A percentile compares a stretch with the other conserved stretches of the same genome.
These are phyloP conservation scores for Mucor mucedo DNA, from an alignment of 371 early-diverging fungal species.

Conservation along the genomic window DNA sequence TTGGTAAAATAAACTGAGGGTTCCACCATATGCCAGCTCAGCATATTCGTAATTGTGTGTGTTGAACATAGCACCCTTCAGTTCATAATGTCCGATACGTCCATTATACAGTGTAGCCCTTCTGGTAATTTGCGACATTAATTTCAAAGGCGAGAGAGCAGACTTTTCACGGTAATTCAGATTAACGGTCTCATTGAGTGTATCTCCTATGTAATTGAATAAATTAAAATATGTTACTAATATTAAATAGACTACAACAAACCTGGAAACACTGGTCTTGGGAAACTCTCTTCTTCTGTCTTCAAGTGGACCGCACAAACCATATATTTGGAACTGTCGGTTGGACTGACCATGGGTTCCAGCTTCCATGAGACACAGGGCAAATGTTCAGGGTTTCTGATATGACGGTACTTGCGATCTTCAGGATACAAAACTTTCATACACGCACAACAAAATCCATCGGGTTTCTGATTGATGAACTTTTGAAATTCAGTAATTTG, in stretches of 20 bases:
- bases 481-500: constrained; percentile 5
- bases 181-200: not conserved
- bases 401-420: not conserved
- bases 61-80: not conserved
- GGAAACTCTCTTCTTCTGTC: too few relatives aligned
- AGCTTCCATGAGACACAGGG: constrained; percentile 2
- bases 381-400: not conserved
- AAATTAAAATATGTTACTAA: too few relatives aligned
- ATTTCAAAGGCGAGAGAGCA: constrained; percentile 5
- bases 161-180: constrained; percentile 15
- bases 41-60: constrained; percentile 16
- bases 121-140: constrained; percentile 8
- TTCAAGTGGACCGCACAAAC: too few relatives aligned
- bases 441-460: constrained; percentile 8
- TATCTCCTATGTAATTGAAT: too few relatives aligned
- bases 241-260: too few relatives aligned
- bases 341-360: not conserved
- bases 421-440: constrained; percentile 6
- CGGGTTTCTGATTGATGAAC: constrained; percentile 9
- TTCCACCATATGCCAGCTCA: constrained; percentile 12
- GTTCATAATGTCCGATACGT: constrained; percentile 4
- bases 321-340: too few relatives aligned
- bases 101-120: not conserved
- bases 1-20: constrained; percentile 1
- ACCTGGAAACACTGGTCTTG: too few relatives aligned